Evolutionary conservation across 2,329 filamentous ascomycete genomes (phyloP).

Genomic region (Colletotrichum theobromicola): DNA sequence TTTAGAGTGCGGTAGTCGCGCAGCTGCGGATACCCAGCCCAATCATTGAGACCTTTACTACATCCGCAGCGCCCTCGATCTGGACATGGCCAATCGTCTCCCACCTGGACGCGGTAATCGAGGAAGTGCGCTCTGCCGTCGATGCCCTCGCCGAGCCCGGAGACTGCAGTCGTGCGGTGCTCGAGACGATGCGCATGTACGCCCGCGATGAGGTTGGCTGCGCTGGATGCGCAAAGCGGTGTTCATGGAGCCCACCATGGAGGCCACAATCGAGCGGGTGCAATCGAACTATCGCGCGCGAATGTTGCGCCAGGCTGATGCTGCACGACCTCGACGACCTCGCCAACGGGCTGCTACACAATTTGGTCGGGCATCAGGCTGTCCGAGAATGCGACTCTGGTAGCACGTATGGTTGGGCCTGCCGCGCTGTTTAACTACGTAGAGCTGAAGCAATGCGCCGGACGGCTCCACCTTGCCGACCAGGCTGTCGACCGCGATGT

Average conservation of each 20-base stretch:
- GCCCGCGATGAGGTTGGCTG: neutral
- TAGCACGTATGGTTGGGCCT: neutral
- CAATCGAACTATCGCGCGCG: neutral
- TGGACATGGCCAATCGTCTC: neutral
- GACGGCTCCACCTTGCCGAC: neutral
- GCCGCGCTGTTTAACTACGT: neutral
- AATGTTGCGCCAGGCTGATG: neutral
- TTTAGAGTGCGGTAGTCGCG: neutral
- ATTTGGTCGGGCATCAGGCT: neutral
- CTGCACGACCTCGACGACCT: neutral
- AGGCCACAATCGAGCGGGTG: neutral
- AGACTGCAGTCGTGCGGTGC: neutral
- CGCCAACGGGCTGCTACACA: neutral
- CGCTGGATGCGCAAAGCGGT: neutral
- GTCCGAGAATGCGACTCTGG: neutral
- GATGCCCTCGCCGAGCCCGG: neutral
- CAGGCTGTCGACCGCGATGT: neutral
- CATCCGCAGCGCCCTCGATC: neutral
- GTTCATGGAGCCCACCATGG: neutral
- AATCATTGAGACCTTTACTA: neutral
- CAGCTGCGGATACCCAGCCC: neutral
- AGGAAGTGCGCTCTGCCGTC: neutral
- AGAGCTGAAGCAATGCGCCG: neutral
- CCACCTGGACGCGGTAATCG: neutral
- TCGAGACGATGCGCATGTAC: neutral